Evolutionary conservation across 192 early-diverging fungal species (phyloP).

Genomic region (Polychytrium aggregatum): DNA sequence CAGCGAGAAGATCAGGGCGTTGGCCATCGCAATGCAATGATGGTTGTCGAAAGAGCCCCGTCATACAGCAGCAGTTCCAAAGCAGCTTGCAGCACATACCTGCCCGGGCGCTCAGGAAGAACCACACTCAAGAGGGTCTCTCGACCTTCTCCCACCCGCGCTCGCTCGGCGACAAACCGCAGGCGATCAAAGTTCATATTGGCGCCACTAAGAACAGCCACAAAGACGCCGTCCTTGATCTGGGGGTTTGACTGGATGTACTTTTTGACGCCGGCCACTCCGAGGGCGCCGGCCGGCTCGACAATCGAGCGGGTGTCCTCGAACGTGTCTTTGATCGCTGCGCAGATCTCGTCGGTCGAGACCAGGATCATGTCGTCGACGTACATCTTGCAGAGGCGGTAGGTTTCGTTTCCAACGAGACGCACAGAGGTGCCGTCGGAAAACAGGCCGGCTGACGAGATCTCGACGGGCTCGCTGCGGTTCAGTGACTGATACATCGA

Average conservation of each 20-base stretch:
- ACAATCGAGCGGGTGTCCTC: constrained; percentile 39
- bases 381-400: constrained; percentile 12
- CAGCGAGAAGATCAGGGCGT: too few species aligned
- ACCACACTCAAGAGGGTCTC: constrained; percentile 25
- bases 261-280: constrained; percentile 34
- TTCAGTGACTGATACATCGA: constrained; percentile 32
- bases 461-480: constrained; percentile 19
- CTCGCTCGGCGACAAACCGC: constrained; percentile 38
- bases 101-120: constrained; percentile 36
- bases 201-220: constrained; percentile 29
- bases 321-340: constrained; percentile 33
- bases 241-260: constrained; percentile 26
- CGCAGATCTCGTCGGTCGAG: constrained; percentile 35
- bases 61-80: too few species aligned
- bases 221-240: constrained; percentile 28
- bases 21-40: too few species aligned
- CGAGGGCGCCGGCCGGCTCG: constrained; percentile 42
- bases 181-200: constrained; percentile 50
- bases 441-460: constrained; percentile 33
- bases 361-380: constrained; percentile 40
- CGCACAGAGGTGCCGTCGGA: constrained; percentile 36
- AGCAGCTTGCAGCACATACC: too few species aligned
- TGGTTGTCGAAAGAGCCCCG: too few species aligned
- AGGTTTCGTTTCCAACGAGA: constrained; percentile 30
- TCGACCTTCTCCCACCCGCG: constrained; percentile 26